Conservation (phyloP, 1,284 basidiomycete genomes). For the Thecaphora thlaspeos region DNA sequence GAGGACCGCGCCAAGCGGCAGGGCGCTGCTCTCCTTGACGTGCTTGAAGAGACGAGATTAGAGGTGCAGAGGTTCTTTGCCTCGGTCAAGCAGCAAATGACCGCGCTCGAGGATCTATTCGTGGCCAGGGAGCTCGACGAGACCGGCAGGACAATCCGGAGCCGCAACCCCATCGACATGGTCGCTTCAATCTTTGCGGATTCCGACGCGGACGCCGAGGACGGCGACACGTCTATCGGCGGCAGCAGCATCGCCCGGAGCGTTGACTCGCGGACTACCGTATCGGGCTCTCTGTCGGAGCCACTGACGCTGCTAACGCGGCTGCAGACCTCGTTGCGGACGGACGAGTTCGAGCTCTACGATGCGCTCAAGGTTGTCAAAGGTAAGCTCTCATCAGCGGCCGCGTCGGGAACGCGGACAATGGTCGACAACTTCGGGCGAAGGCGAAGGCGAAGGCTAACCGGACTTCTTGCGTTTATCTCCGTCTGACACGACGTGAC, state of each 20-base stretch:
- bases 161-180: background rate
- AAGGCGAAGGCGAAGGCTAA: no score
- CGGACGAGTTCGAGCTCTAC: conserved; percentile 49
- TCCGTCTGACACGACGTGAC: no score
- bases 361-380: conserved; percentile 29
- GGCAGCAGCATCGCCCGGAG: background rate
- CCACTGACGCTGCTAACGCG: conserved; percentile 30
- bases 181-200: no score
- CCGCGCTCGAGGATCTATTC: conserved; percentile 36
- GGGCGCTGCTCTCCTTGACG: conserved; percentile 13
- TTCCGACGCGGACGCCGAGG: background rate
- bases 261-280: conserved; percentile 2
- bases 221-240: background rate
- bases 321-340: conserved; percentile 25
- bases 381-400: conserved; percentile 3
- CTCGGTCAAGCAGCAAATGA: conserved; percentile 35
- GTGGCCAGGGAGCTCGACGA: conserved; percentile 48
- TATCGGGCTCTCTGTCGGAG: conserved; percentile 17
- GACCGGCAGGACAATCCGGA: conserved; percentile 38
- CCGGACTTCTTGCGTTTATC: no score
- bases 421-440: no score
- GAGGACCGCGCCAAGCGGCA: conserved; percentile 18
- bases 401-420: no score
- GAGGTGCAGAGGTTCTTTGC: conserved; percentile 50
- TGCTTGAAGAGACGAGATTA: conserved; percentile 33